A percentile compares a stretch with the other conserved stretches of the same genome.
These are phyloP conservation scores for Phragmites australis DNA, from an alignment of 176 grass and related monocot species.

Conservation along the genomic window DNA sequence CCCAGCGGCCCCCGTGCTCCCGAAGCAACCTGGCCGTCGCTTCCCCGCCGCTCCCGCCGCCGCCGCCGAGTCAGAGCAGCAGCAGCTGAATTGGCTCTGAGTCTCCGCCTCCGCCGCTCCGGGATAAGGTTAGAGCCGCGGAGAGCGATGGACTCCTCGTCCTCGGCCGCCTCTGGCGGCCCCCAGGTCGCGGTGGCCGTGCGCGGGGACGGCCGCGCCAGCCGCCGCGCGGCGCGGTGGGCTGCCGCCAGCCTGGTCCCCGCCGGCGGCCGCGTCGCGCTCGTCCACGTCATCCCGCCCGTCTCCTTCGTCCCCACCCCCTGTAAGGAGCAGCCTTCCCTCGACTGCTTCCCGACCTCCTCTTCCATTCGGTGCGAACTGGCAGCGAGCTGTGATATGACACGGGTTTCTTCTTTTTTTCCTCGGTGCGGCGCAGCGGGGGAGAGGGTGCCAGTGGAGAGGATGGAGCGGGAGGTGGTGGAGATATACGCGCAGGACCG, in stretches of 20 bases:
- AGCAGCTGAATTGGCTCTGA: slow-evolving; percentile 9
- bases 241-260: slow-evolving; percentile 51
- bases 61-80: not conserved
- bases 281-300: slow-evolving; percentile 77
- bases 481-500: slow-evolving; percentile 72
- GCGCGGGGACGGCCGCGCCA: slow-evolving; percentile 49
- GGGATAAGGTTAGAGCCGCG: not conserved
- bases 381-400: not conserved
- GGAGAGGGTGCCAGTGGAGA: slow-evolving; percentile 63
- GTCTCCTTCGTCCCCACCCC: slow-evolving; percentile 78
- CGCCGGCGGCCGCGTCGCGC: slow-evolving; percentile 42
- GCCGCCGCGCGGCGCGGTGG: slow-evolving; percentile 74
- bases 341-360: not conserved
- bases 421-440: slow-evolving; percentile 51
- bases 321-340: slow-evolving; percentile 21
- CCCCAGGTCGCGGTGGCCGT: slow-evolving; percentile 56
- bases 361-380: not conserved
- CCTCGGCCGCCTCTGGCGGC: not conserved
- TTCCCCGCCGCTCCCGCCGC: slow-evolving; percentile 29
- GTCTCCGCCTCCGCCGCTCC: not conserved
- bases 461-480: slow-evolving; percentile 54
- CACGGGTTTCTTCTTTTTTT: no score
- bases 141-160: not conserved
- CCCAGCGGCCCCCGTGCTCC: not conserved
- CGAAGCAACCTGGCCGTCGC: not conserved